Conservation (phyloP, 441 rosid species). For the Dalechampia spathulata region DNA sequence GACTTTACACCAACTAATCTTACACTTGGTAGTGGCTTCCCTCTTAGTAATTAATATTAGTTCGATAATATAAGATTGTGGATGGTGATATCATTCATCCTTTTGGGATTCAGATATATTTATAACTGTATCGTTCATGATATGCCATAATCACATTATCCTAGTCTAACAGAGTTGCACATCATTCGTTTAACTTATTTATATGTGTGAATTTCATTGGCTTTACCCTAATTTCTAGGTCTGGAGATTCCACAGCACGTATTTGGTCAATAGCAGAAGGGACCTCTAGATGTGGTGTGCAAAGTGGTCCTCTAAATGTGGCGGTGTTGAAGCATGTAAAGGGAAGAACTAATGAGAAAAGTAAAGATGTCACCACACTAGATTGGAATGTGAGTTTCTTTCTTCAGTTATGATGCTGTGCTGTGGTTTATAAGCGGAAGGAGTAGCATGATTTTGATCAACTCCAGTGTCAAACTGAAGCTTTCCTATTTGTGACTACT, state of each 20-base stretch:
- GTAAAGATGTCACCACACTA: constrained; percentile 95
- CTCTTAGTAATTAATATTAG: background rate
- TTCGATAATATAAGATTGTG: background rate
- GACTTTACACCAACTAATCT: background rate
- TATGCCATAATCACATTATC: background rate
- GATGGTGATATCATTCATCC: too few species aligned
- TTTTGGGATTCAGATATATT: too few species aligned
- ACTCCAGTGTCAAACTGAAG: background rate
- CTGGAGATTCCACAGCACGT: constrained; percentile 98
- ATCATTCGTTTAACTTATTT: background rate
- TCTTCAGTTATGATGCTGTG: constrained; percentile 4
- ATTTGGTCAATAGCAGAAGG: constrained; percentile 82
- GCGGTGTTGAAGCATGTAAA: constrained; percentile 85
- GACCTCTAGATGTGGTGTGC: constrained; percentile 39
- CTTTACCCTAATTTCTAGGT: constrained; percentile 33
- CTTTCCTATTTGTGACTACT: background rate
- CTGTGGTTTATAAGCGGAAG: background rate
- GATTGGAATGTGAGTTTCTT: constrained; percentile 94
- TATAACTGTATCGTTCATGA: background rate
- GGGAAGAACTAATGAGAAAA: constrained; percentile 93
- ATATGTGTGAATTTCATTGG: constrained; percentile 2
- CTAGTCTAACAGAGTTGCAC: background rate
- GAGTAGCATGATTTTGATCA: background rate
- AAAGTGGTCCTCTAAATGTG: constrained; percentile 45
- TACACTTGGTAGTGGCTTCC: background rate